Base-by-base conservation (phyloP, 352 stramenopile genomes). In the Globisporangium ultimum region DNA sequence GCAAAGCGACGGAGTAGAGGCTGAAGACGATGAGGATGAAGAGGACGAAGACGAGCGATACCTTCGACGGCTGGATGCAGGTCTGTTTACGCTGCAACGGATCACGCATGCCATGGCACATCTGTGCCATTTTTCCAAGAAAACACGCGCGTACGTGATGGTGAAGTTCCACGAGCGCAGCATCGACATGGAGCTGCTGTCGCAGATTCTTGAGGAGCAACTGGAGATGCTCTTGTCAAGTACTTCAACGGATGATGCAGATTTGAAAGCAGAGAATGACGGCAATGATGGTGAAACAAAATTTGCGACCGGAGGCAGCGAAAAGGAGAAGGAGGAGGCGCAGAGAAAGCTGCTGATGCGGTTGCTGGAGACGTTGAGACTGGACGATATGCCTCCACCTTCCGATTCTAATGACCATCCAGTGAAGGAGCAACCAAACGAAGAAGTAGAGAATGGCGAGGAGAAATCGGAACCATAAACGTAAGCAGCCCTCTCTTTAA, bases 51-150 rank as follows among this genome's bases (percentile, higher is more conserved):
- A 91, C 3, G 79, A 74, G 46, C 68, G 64, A 17, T 89, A 88
- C 43, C 53, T 95, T 36, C 69, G 70, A 48, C 70, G 83, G 17
- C 61, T 95, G 15, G 85, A 95, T 54, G 77, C 74, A 0, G 85
- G 85, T n/a, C 55, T 95, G 21, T 95, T 90, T 55, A 78, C 88
- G 9, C 70, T 95, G 13, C 81, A 95, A 58, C 80, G 82, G 3
- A 66, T 88, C 21, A 67, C 75, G 20, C 79, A 93, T 18, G 64
- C 92, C 17, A 40, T 87, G 14, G 80, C 75, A 2, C 80, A 95
- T 47, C 45, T 92, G 53, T 84, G 80, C 28, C 60, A 63, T 28
- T 85, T 88, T 62, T 88, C 80, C 0, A 71, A 68, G 38, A 89
- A 88, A 60, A 54, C 86, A 14, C 74, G 71, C 22, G 83, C 80